These are phyloP conservation scores for Ruellia speciosa DNA, from an alignment of 305 asterid species.

Conservation along the genomic window DNA sequence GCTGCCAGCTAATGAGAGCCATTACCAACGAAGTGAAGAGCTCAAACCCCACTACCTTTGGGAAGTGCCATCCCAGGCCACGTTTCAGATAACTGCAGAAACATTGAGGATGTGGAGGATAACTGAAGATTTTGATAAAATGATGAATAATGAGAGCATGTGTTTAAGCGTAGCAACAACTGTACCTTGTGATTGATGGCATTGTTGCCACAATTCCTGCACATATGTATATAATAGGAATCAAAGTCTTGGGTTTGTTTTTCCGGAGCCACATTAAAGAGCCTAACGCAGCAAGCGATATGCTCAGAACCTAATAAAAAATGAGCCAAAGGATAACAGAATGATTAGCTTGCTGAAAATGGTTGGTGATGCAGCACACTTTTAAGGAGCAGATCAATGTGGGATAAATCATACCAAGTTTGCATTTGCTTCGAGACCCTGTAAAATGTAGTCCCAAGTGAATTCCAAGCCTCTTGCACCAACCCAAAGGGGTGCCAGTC, in stretches of 20 bases:
- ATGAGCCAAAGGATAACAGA: neutral
- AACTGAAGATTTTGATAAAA: neutral
- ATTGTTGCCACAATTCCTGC: constrained; percentile 87
- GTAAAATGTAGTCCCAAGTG: constrained; percentile 94
- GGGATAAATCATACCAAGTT: constrained; percentile 48
- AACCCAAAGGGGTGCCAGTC: constrained; percentile 95
- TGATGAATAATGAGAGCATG: neutral
- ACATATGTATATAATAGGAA: constrained; percentile 76
- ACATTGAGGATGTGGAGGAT: neutral
- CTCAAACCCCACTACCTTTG: constrained; percentile 82
- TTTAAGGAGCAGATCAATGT: neutral
- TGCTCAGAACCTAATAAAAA: constrained; percentile 57
- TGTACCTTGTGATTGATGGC: constrained; percentile 87
- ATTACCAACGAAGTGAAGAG: constrained; percentile 70
- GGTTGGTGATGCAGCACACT: too few species aligned
- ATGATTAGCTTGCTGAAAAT: neutral
- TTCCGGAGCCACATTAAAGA: constrained; percentile 96
- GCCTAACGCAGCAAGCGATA: constrained; percentile 89
- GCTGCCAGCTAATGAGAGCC: constrained; percentile 97
- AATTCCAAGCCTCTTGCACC: constrained; percentile 97
- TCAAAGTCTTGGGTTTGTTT: constrained; percentile 85
- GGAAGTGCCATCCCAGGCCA: constrained; percentile 88
- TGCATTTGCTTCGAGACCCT: constrained; percentile 94
- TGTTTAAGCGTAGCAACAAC: neutral
- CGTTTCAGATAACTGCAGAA: constrained; percentile 66